A percentile compares a stretch with the other conserved stretches of the same genome.
Conservation (phyloP, 2,329 filamentous ascomycete species). For the Fusarium dimerum region DNA sequence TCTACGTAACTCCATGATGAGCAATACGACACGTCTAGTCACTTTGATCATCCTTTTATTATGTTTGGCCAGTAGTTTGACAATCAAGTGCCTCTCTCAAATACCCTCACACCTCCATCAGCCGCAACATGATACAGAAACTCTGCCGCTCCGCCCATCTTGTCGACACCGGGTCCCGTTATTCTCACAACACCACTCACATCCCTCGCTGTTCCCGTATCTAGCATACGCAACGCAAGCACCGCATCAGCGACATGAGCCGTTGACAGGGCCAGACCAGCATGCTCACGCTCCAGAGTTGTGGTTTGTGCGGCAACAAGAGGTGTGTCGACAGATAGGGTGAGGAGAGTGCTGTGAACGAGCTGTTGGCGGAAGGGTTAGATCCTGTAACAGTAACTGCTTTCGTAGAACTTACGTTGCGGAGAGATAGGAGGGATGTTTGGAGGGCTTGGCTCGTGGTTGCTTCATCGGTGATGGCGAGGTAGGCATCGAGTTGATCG, state of each 20-base stretch:
- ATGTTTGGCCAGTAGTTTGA: background rate
- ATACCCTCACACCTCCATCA: slow-evolving; percentile 80
- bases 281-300: slow-evolving; percentile 68
- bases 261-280: slow-evolving; percentile 68
- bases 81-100: slow-evolving; percentile 66
- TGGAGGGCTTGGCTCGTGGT: slow-evolving; percentile 49
- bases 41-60: too few relatives aligned
- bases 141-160: slow-evolving; percentile 61
- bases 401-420: slow-evolving; percentile 56
- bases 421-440: slow-evolving; percentile 58
- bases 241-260: slow-evolving; percentile 76
- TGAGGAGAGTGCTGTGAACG: slow-evolving; percentile 66
- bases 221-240: slow-evolving; percentile 72
- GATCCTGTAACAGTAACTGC: background rate
- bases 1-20: background rate
- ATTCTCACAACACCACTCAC: slow-evolving; percentile 86
- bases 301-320: slow-evolving; percentile 64
- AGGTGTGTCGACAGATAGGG: slow-evolving; percentile 72
- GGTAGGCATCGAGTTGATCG: slow-evolving; percentile 65
- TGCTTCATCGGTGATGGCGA: slow-evolving; percentile 57
- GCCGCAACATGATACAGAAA: slow-evolving; percentile 78
- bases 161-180: slow-evolving; percentile 48
- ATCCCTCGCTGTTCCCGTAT: slow-evolving; percentile 86
- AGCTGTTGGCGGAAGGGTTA: slow-evolving; percentile 40
- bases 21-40: too few relatives aligned